phyloP scores from a whole-genome alignment of 1,284 basidiomycete genomes.

The Microstroma glucosiphilum region DNA sequence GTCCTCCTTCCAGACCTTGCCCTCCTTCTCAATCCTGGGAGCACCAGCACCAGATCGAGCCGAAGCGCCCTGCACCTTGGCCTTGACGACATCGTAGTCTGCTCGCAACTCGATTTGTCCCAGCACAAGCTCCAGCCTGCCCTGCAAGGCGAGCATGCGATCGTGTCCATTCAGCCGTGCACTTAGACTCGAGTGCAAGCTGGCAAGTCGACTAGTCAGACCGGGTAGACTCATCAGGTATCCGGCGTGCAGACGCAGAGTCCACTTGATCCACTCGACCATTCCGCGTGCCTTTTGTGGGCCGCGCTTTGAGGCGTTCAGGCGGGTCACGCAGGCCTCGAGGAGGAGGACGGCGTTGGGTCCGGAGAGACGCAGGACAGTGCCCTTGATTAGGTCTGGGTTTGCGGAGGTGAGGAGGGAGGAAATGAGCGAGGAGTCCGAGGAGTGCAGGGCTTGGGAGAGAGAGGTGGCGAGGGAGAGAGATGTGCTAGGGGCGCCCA shows the following conservation, averaged over 20 bases:
- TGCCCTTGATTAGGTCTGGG: constrained; percentile 72
- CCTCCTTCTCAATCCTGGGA: constrained; percentile 4
- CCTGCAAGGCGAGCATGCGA: constrained; percentile 75
- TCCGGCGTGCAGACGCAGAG: constrained; percentile 78
- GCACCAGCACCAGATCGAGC: constrained; percentile 1
- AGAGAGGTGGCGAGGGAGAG: constrained; percentile 82
- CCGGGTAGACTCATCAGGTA: constrained; percentile 94
- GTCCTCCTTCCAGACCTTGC: constrained; percentile 16
- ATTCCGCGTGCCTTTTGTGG: constrained; percentile 58
- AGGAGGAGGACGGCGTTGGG: constrained; percentile 81
- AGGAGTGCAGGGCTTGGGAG: constrained; percentile 92
- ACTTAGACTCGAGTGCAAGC: constrained; percentile 74
- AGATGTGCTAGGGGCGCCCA: constrained; percentile 49
- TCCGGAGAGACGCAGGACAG: constrained; percentile 79
- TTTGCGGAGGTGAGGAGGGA: constrained; percentile 81
- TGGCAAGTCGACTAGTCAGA: constrained; percentile 72
- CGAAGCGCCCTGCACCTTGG: constrained; percentile 6
- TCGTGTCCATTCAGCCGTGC: constrained; percentile 75
- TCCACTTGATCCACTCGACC: constrained; percentile 81
- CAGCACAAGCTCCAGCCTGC: constrained; percentile 84
- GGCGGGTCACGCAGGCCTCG: constrained; percentile 78
- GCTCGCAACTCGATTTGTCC: constrained; percentile 78
- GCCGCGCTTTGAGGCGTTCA: constrained; percentile 56
- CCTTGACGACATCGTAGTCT: constrained; percentile 28
- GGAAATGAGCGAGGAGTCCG: constrained; percentile 79